Evolutionary conservation across 1,139 yeast species (phyloP).

Genomic region (Candida sojae): DNA sequence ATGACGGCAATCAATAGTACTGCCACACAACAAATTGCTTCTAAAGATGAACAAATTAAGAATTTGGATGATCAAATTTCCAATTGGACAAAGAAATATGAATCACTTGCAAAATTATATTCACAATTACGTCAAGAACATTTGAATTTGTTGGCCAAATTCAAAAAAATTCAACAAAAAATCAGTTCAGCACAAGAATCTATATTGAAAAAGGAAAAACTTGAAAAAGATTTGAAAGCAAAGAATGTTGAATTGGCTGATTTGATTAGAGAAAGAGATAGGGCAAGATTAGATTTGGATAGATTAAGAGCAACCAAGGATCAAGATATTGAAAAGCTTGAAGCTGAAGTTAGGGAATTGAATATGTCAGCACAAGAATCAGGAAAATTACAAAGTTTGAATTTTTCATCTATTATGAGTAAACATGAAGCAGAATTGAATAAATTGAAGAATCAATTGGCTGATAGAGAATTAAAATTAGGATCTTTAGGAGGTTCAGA

Average conservation of each 20-base stretch:
- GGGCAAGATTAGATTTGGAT: constrained; percentile 83
- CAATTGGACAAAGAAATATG: constrained; percentile 86
- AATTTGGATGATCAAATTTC: constrained; percentile 74
- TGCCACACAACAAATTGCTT: constrained; percentile 71
- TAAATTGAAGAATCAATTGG: constrained; percentile 39
- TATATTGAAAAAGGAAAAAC: constrained; percentile 76
- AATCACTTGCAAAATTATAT: constrained; percentile 84
- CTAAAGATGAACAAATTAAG: constrained; percentile 74
- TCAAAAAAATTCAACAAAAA: constrained; percentile 83
- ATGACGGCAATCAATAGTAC: constrained; percentile 61
- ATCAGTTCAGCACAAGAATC: constrained; percentile 95
- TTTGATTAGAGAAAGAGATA: constrained; percentile 84
- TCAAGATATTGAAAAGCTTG: constrained; percentile 66
- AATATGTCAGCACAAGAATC: constrained; percentile 61
- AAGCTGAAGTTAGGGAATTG: constrained; percentile 65
- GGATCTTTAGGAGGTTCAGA: constrained; percentile 19
- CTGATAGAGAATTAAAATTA: constrained; percentile 26
- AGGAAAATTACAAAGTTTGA: constrained; percentile 69
- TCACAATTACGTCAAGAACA: constrained; percentile 94
- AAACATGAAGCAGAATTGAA: constrained; percentile 63
- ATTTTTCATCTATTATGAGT: constrained; percentile 59
- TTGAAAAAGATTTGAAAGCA: constrained; percentile 81
- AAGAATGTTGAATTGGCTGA: constrained; percentile 90
- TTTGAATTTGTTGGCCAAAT: constrained; percentile 72
- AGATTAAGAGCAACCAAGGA: constrained; percentile 67